Base-by-base conservation (phyloP, 2,329 filamentous ascomycete genomes). In the Pseudogymnoascus sp. region DNA sequence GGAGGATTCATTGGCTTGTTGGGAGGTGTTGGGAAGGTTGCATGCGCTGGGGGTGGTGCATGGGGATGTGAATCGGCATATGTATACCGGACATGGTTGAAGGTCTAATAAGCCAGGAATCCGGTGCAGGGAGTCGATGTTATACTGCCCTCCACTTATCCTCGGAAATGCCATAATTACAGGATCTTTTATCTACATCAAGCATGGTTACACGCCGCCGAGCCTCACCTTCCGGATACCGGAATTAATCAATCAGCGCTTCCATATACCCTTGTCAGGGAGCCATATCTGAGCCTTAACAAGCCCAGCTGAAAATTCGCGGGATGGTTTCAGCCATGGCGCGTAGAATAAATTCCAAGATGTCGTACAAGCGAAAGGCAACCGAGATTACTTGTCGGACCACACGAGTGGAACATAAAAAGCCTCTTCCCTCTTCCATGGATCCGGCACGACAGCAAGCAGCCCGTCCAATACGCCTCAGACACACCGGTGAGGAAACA, bases 21-120 rank as follows among this genome's bases (percentile, higher is more conserved):
- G 70, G 63, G 43, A 60, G 35, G 66, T 67, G 63, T 38, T 74
- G 34, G 37, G 60, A 58, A 66, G 63, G 63, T 60, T 74, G 20
- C 70, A 73, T 62, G 35, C 62, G 20, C 59, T 71, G 38, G 70
- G 70, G 38, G 37, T 74, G 54, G 34, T 73, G 32, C 72, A 75
- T 66, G 71, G 28, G 28, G 28, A 30, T 30, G 7, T 30, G 28
- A 7, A n/a, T n/a, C 28, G 28, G 4, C 4, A 30, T 4, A 30
- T 30, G 28, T 30, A 30, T 30, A 30, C 7, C 28, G 4, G 28
- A 30, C 28, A 7, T 38, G n/a, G 35, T 14, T 38, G 35, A 7
- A 16, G n/a, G 14, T n/a, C n/a, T 16, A 2, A 38, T 16, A 12
- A 38, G 35, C 35, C n/a, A 16, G n/a, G 16, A 1, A 38, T 16